Percentiles rank a stretch among this genome's conserved stretches.
phyloP scores from a whole-genome alignment of 495 filamentous ascomycete genomes.

The Penicillium cosmopolitanum region DNA sequence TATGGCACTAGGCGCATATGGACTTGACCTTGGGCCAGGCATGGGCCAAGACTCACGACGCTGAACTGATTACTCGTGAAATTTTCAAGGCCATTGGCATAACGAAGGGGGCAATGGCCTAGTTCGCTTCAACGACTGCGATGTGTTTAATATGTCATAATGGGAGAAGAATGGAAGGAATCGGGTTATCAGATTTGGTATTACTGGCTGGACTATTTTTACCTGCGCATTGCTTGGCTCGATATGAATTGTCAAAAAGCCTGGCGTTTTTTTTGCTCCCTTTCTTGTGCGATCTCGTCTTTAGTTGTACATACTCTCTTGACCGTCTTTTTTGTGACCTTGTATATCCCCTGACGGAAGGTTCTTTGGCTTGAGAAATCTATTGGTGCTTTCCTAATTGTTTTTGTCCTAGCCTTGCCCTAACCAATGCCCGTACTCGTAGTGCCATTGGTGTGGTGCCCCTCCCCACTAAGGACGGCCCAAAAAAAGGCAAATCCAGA shows the following conservation, averaged over 20 bases:
- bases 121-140: conserved; percentile 17
- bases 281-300: neutral
- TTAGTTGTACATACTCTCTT: conserved; percentile 9
- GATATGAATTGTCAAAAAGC: conserved; percentile 11
- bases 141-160: conserved; percentile 22
- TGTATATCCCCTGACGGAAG: conserved; percentile 14
- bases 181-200: conserved; percentile 5
- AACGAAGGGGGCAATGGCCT: neutral
- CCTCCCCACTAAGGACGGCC: neutral
- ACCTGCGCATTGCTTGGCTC: neutral
- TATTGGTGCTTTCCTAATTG: neutral
- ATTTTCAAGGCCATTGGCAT: neutral
- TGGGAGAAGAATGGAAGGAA: conserved; percentile 1
- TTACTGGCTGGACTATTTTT: conserved; percentile 15
- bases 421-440: neutral
- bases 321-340: conserved; percentile 5
- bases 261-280: conserved; percentile 9
- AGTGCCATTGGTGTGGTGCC: neutral
- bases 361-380: conserved; percentile 1
- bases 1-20: conserved; percentile 38
- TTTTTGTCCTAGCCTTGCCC: neutral
- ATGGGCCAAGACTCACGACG: conserved; percentile 23
- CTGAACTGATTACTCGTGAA: conserved; percentile 11
- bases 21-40: conserved; percentile 28
- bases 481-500: conserved; percentile 12